Conservation (phyloP, 1,284 basidiomycete species). For the Trichosporon sp. region DNA sequence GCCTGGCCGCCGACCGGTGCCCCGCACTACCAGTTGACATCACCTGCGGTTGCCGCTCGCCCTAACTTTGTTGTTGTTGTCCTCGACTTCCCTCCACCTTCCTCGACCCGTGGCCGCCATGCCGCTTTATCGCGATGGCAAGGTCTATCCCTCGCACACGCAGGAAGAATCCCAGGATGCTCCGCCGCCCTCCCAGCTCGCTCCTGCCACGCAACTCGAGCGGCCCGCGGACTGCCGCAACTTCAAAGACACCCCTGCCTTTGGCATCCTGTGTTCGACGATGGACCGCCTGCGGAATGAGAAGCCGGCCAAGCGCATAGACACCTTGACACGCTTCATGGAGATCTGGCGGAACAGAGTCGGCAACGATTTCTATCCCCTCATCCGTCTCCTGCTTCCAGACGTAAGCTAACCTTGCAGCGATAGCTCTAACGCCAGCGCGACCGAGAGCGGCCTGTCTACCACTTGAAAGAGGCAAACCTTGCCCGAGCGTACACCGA, state of each 20-base stretch:
- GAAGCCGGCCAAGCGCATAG: conserved; percentile 38
- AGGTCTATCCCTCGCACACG: not conserved
- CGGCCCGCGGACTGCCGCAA: conserved; percentile 48
- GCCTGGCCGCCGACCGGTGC: not conserved
- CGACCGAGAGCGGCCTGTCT: conserved; percentile 82
- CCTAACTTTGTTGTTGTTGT: not conserved
- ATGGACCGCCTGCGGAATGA: conserved; percentile 47
- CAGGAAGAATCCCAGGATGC: not conserved
- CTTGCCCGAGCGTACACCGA: conserved; percentile 85
- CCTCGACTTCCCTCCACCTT: not conserved
- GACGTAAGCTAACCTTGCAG: conserved; percentile 41
- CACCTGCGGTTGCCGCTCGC: not conserved
- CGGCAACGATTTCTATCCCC: conserved; percentile 53
- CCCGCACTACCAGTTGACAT: conserved; percentile 2
- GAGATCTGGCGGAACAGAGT: conserved; percentile 49
- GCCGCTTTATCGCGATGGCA: not conserved
- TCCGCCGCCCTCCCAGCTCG: conserved; percentile 5
- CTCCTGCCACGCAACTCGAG: conserved; percentile 35
- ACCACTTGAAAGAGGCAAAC: conserved; percentile 86
- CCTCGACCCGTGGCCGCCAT: not conserved
- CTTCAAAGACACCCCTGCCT: conserved; percentile 43
- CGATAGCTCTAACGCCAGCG: conserved; percentile 57
- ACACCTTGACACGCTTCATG: conserved; percentile 41
- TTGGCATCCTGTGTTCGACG: conserved; percentile 43
- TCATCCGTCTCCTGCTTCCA: conserved; percentile 52